phyloP scores from a whole-genome alignment of 225 moss, liverwort and hornwort genomes.

The Polytrichum commune region DNA sequence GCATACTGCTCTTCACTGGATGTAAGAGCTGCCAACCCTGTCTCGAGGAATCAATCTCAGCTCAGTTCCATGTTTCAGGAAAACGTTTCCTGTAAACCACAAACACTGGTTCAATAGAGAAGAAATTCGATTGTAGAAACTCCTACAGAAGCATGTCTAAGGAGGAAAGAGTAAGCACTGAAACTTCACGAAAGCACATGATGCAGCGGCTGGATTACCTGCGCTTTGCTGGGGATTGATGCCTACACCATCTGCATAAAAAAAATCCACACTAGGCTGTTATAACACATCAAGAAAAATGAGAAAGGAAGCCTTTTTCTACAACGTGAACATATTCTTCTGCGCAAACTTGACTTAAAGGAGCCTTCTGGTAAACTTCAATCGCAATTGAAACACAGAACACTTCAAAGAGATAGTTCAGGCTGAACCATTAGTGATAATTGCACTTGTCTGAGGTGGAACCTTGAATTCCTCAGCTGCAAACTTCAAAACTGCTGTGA shows the following conservation, averaged over 20 bases:
- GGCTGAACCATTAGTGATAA: constrained; percentile 82
- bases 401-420: background rate
- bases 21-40: constrained; percentile 59
- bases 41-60: constrained; percentile 95
- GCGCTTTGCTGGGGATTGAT: constrained; percentile 98
- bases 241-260: constrained; percentile 83
- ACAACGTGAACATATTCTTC: too few relatives aligned
- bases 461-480: constrained; percentile 99
- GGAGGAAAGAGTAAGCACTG: background rate
- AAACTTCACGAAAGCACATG: background rate
- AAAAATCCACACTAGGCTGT: background rate
- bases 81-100: constrained; percentile 69
- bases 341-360: too few relatives aligned
- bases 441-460: constrained; percentile 93
- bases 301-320: background rate
- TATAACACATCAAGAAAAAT: background rate
- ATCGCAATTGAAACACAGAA: background rate
- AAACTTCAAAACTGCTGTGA: constrained; percentile 94
- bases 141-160: background rate
- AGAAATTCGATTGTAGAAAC: too few relatives aligned
- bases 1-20: constrained; percentile 23
- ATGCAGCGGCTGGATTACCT: constrained; percentile 30
- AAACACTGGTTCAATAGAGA: background rate
- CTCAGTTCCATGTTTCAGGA: constrained; percentile 94
- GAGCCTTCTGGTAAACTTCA: background rate